A percentile compares a stretch with the other conserved stretches of the same genome.
phyloP scores from a whole-genome alignment of 495 filamentous ascomycete species.

The Penicillium tannophilum region DNA sequence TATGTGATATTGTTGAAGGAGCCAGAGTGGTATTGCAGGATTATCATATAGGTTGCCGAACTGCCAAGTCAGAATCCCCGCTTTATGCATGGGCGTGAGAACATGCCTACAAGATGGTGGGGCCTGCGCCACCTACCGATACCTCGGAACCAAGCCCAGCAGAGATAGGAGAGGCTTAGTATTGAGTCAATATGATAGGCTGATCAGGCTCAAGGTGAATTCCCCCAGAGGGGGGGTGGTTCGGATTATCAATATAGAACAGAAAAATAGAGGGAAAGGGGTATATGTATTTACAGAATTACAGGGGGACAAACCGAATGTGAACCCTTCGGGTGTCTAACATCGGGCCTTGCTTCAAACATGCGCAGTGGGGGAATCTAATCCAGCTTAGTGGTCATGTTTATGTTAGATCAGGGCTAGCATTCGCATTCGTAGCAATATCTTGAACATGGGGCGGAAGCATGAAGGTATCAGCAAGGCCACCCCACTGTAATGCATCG shows the following conservation, averaged over 20 bases:
- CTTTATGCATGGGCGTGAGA: not conserved
- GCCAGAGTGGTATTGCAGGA: too few species aligned
- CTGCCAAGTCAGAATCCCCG: conserved; percentile 4
- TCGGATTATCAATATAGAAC: too few species aligned
- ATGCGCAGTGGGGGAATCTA: not conserved
- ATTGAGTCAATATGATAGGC: too few species aligned
- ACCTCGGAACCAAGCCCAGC: not conserved
- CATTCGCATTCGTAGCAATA: conserved; percentile 8
- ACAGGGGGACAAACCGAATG: too few species aligned
- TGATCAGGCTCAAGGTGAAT: too few species aligned
- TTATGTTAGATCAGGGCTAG: not conserved
- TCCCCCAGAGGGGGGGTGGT: too few species aligned
- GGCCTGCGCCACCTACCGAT: not conserved
- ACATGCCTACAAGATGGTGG: not conserved
- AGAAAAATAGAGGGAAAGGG: too few species aligned
- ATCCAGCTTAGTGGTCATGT: not conserved
- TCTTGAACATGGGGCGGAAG: conserved; percentile 34
- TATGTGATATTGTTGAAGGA: too few species aligned
- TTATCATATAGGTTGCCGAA: conserved; percentile 2
- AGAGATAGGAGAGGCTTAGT: not conserved
- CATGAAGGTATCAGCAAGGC: conserved; percentile 29
- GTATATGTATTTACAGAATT: too few species aligned
- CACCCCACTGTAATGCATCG: conserved; percentile 34
- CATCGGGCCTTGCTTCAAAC: too few species aligned
- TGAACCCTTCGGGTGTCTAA: too few species aligned